Base-by-base conservation (phyloP, 2,329 filamentous ascomycete species). In the Fusarium sp. region DNA sequence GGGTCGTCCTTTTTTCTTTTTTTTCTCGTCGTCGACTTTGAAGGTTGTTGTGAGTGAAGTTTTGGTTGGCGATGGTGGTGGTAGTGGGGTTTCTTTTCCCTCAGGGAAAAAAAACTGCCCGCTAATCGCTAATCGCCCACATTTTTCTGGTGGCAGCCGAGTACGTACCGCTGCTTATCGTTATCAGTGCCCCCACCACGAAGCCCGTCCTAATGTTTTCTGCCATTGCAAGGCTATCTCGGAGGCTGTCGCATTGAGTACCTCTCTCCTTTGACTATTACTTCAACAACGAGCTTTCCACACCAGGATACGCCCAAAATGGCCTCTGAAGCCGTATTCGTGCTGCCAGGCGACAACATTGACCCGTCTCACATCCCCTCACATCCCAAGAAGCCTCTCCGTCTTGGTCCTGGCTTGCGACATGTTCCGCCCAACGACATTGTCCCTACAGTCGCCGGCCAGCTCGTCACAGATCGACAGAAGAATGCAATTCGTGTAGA, bases 401-500 rank as follows among this genome's bases (percentile, higher is more conserved):
- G 92, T 61, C 86, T 97, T 25, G 94, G 94, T 27, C 92, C 93
- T 14, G 94, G 94, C 60, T 85, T 97, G 62, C 91, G 91, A 66
- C 90, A 96, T 79, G 89, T 93, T 64, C 92, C 92, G 44, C 91
- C 92, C n/a, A 87, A 86, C 71, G 89, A 88, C 38, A 89, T 96
- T 73, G 84, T 90, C 68, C 84, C 91, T 68, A 89, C 89, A 60
- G 85, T 92, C 68, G 86, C 88, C 59, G 90, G 89, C 73, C 85
- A 89, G 74, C 84, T 94, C 61, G 84, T 88, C 64, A 87, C 86
- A 64, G 90, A 95, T 78, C 82, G 80, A 73, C 85, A 85, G 79
- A 96, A 94, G 83, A 92, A 93, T 79, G 88, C 91, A 4, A 85
- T 94, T 65, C 93, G 91, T 85, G 84, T 96, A 62, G 92, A 96